Evolutionary conservation across 371 early-diverging fungal genomes (phyloP).

Genomic region (Rhizomucor miehei): DNA sequence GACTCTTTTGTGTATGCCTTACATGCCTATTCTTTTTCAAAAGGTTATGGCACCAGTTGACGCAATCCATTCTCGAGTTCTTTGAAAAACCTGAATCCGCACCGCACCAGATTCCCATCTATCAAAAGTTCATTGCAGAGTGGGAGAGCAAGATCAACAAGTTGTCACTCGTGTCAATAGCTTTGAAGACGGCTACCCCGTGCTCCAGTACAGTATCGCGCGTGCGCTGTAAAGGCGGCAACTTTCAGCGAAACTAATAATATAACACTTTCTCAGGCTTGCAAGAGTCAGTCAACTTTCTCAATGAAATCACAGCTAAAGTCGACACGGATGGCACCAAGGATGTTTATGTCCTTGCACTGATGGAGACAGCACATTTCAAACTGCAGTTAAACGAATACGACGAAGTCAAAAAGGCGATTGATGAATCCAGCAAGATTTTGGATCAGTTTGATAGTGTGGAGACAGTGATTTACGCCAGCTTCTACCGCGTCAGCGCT

Average conservation of each 20-base stretch:
- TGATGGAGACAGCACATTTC: slow-evolving; percentile 85
- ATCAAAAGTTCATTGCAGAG: slow-evolving; percentile 87
- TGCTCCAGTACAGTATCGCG: slow-evolving; percentile 55
- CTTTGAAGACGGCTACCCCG: slow-evolving; percentile 73
- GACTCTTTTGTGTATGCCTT: slow-evolving; percentile 1
- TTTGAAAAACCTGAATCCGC: slow-evolving; percentile 74
- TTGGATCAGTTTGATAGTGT: slow-evolving; percentile 80
- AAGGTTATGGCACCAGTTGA: slow-evolving; percentile 98
- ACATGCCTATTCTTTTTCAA: neutral
- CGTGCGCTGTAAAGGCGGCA: neutral
- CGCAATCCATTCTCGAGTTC: slow-evolving; percentile 74
- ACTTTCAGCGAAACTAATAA: neutral
- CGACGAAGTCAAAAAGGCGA: slow-evolving; percentile 76
- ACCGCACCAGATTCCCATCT: slow-evolving; percentile 77
- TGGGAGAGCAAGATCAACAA: slow-evolving; percentile 94
- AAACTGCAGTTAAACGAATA: slow-evolving; percentile 71
- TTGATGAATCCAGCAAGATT: slow-evolving; percentile 84
- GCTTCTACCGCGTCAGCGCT: slow-evolving; percentile 92
- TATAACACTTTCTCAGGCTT: slow-evolving; percentile 36
- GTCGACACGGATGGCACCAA: slow-evolving; percentile 64
- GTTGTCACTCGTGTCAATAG: slow-evolving; percentile 82
- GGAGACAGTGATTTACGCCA: slow-evolving; percentile 88
- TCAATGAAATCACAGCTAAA: slow-evolving; percentile 63
- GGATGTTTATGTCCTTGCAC: slow-evolving; percentile 85
- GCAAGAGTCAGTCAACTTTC: slow-evolving; percentile 64